These are phyloP conservation scores for Symbiodinium pilosum DNA, from an alignment of 73 alveolate genomes.

Conservation along the genomic window DNA sequence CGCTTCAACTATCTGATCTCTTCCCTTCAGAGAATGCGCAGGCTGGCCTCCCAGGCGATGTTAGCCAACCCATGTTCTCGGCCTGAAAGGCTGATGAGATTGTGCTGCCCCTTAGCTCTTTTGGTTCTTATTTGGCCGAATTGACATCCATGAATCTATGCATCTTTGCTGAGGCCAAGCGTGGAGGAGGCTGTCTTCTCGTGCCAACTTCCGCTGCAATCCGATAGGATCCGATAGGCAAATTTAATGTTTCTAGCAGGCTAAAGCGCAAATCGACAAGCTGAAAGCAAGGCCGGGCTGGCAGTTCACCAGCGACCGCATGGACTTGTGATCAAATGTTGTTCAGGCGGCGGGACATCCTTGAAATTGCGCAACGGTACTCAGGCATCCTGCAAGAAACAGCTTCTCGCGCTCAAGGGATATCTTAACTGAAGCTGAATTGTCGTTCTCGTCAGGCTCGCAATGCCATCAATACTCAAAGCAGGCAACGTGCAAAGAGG, in stretches of 20 bases:
- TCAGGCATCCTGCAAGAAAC: not conserved
- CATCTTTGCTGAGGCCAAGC: not conserved
- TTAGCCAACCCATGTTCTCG: no score
- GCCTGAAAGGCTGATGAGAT: conserved; percentile 2
- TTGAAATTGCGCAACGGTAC: not conserved
- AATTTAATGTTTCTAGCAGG: not conserved
- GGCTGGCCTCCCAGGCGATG: not conserved
- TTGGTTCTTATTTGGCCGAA: not conserved
- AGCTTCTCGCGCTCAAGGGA: no score
- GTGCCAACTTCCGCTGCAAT: no score
- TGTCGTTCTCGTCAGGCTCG: not conserved
- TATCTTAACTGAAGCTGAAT: no score
- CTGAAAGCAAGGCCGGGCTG: not conserved
- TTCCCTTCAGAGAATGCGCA: not conserved
- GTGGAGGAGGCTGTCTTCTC: not conserved
- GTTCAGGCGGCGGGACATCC: not conserved
- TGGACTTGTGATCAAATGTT: not conserved
- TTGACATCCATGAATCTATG: no score
- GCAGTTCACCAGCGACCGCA: not conserved
- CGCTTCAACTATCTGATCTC: not conserved
- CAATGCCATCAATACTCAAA: not conserved
- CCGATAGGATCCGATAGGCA: no score
- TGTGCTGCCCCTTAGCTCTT: not conserved
- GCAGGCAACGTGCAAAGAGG: no score
- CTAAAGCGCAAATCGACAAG: not conserved